Base-by-base conservation (phyloP, 805 yeast genomes). In the Wickerhamomyces mucosus region DNA sequence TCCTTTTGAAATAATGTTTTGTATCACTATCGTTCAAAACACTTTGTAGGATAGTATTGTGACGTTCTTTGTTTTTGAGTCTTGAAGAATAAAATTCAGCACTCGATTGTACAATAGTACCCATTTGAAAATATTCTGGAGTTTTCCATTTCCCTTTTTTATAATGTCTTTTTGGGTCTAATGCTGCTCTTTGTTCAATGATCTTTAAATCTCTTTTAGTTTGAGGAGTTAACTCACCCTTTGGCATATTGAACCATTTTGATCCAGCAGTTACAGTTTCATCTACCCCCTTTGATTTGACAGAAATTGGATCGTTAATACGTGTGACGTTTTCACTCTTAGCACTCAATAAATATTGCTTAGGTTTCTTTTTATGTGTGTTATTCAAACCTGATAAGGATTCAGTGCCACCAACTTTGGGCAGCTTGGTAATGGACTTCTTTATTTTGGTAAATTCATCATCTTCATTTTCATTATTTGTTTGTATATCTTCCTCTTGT, bases 111-210 rank as follows among this genome's bases (percentile, higher is more conserved):
- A 88, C 57, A 22, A 92, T 72, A 0, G 96, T 86, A 12, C 98
- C 98, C 45, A 82, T 71, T 36, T 89, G 92, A 53, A 92, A 86
- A 42, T 66, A 73, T 47, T 81, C 83, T 28, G 94, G 89, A 7
- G 68, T 65, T 30, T 65, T 67, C 80, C 86, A 79, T 39, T 75
- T 75, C 37, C 80, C 92, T 53, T 83, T 84, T 58, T 83, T 85
- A 59, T 92, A 92, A 58, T 85, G 95, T 46, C 96, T 72, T 59
- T 92, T 92, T 7, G 96, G 97, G 52, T 92, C 97, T 39, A 92
- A 65, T 8, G 86, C 95, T 34, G 81, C 79, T 57, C 98, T 75
- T 61, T 89, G 83, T 49, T 84, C 78, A 37, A 92, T 64, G 12
- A 92, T 59, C 48, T 75, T 63, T 44, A 92, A 52, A 53, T 92